phyloP scores from a whole-genome alignment of 805 yeast species.

The Metschnikowia chrysomelidarum region DNA sequence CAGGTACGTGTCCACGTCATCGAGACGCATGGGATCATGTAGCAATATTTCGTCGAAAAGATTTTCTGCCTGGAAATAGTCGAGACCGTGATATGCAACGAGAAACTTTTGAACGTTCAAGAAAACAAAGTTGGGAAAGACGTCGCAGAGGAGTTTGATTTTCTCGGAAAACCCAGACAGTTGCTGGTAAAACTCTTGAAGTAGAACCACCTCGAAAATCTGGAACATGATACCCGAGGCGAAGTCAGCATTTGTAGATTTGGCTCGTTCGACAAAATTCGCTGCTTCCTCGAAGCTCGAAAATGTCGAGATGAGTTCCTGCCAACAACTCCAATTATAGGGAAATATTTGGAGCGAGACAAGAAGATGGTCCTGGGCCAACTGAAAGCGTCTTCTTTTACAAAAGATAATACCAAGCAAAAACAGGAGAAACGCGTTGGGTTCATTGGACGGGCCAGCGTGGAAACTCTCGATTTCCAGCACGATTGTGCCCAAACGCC shows the following conservation, averaged over 20 bases:
- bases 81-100: constrained; percentile 78
- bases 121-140: constrained; percentile 73
- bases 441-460: constrained; percentile 4
- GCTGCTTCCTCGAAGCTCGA: constrained; percentile 60
- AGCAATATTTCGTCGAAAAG: constrained; percentile 72
- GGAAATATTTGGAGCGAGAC: constrained; percentile 69
- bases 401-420: constrained; percentile 66
- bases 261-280: constrained; percentile 35
- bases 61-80: constrained; percentile 75
- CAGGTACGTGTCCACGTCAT: constrained; percentile 91
- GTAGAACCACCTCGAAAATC: constrained; percentile 63
- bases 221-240: constrained; percentile 36
- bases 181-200: constrained; percentile 79
- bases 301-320: constrained; percentile 65
- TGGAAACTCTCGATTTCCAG: constrained; percentile 40
- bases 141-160: constrained; percentile 45
- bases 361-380: constrained; percentile 61
- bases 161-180: constrained; percentile 49
- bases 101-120: constrained; percentile 81
- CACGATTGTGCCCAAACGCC: constrained; percentile 32
- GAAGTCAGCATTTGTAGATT: constrained; percentile 32
- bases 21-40: constrained; percentile 81
- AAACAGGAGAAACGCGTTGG: constrained; percentile 63
- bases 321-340: constrained; percentile 93
- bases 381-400: constrained; percentile 55